Conservation (phyloP, 371 early-diverging fungal species). For the Actinomucor elegans region DNA sequence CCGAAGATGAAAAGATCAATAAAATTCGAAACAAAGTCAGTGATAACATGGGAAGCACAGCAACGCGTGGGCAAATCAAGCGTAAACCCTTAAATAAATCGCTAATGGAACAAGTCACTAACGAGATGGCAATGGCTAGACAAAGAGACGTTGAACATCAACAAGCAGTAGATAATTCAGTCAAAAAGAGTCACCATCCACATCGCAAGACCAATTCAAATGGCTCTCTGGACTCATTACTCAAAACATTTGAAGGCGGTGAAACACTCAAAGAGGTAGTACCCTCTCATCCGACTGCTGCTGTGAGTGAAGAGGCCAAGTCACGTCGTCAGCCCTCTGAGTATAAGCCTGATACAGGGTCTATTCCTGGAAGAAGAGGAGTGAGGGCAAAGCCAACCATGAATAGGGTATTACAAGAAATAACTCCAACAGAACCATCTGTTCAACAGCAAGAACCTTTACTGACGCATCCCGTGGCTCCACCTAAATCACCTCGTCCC, state of each 20-base stretch:
- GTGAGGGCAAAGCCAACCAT: not conserved
- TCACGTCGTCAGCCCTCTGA: slow-evolving; percentile 16
- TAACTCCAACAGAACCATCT: not conserved
- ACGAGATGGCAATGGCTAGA: slow-evolving; percentile 9
- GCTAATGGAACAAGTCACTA: slow-evolving; percentile 16
- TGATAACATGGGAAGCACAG: slow-evolving; percentile 20
- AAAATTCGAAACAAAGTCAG: slow-evolving; percentile 5
- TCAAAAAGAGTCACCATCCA: not conserved
- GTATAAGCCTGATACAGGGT: slow-evolving; percentile 24
- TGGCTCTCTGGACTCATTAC: slow-evolving; percentile 8
- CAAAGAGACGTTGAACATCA: slow-evolving; percentile 7
- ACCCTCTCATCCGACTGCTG: not conserved
- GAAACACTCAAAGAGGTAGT: not conserved
- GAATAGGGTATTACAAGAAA: no score
- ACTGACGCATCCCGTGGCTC: not conserved
- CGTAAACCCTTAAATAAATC: slow-evolving; percentile 36
- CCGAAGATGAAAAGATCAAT: not conserved
- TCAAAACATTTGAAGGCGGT: slow-evolving; percentile 8
- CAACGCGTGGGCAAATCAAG: slow-evolving; percentile 24
- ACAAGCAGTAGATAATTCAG: not conserved
- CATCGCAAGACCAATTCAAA: slow-evolving; percentile 6
- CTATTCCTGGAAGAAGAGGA: slow-evolving; percentile 8
- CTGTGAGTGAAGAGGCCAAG: slow-evolving; percentile 6
- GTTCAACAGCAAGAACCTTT: not conserved
- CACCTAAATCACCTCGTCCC: slow-evolving; percentile 34